phyloP scores from a whole-genome alignment of 106 monocot species.

The Platanthera zijinensis region DNA sequence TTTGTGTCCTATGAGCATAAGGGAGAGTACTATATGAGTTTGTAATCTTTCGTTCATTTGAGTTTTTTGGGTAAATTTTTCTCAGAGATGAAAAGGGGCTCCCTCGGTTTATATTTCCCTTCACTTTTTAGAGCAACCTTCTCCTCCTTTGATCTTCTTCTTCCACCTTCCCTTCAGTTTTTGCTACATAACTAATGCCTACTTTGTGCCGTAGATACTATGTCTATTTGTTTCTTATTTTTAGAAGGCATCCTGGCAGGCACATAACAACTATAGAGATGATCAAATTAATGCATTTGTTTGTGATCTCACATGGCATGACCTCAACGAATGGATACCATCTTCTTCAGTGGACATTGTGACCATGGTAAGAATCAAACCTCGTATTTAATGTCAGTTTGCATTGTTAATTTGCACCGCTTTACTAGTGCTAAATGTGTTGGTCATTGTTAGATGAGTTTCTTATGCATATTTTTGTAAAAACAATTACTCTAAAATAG shows the following conservation, averaged over 20 bases:
- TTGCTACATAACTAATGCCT: background rate
- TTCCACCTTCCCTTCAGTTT: background rate
- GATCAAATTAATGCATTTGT: conserved; percentile 78
- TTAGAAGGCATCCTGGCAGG: conserved; percentile 28
- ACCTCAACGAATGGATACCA: conserved; percentile 40
- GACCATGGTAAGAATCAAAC: conserved; percentile 64
- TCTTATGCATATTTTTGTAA: background rate
- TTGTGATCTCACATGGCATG: conserved; percentile 71
- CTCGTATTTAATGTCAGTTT: conserved; percentile 1
- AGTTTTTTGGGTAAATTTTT: too few species aligned
- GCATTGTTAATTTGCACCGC: background rate
- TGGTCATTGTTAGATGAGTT: background rate
- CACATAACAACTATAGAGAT: conserved; percentile 58
- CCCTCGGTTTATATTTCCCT: too few species aligned
- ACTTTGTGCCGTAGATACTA: background rate
- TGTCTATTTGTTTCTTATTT: background rate
- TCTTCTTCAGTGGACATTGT: conserved; percentile 88
- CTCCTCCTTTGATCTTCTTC: too few species aligned
- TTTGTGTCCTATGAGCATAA: too few species aligned
- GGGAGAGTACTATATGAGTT: too few species aligned
- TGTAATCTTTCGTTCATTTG: too few species aligned
- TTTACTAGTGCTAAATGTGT: background rate
- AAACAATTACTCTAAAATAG: background rate
- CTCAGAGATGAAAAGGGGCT: too few species aligned
- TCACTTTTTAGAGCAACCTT: too few species aligned